A percentile compares a stretch with the other conserved stretches of the same genome.
Conservation (phyloP, 768 basidiomycete genomes). For the Russula sp. region DNA sequence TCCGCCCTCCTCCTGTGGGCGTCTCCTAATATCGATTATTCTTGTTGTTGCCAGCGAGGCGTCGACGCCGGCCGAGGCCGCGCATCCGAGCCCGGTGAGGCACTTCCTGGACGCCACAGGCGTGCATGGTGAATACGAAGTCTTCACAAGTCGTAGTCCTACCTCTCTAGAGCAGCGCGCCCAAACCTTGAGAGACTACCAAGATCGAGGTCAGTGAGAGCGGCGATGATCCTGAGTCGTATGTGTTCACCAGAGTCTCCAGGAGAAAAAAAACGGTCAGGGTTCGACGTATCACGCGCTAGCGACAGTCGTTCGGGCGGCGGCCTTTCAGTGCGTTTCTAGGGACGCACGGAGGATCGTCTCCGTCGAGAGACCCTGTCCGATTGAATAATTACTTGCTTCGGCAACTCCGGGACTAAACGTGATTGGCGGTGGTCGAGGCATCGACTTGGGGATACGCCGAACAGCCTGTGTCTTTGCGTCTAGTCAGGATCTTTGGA, state of each 20-base stretch:
- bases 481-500: too few relatives aligned
- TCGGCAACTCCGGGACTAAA: too few relatives aligned
- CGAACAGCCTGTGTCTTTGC: too few relatives aligned
- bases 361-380: too few relatives aligned
- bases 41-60: background rate
- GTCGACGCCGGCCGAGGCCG: background rate
- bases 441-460: too few relatives aligned
- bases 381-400: too few relatives aligned
- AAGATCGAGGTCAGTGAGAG: background rate
- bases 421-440: too few relatives aligned
- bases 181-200: constrained; percentile 29
- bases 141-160: background rate
- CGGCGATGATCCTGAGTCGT: background rate
- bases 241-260: background rate
- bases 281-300: background rate
- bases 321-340: background rate
- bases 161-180: background rate
- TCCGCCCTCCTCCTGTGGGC: too few relatives aligned
- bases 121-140: background rate
- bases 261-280: background rate
- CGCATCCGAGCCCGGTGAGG: too few relatives aligned
- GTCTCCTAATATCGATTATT: too few relatives aligned
- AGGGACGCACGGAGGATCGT: background rate
- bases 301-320: background rate
- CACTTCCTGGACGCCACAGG: constrained; percentile 6